Percentiles rank a stretch among this genome's conserved stretches.
These are phyloP conservation scores for Rhodomyrtus tomentosa DNA, from an alignment of 345 rosid species.

Conservation along the genomic window DNA sequence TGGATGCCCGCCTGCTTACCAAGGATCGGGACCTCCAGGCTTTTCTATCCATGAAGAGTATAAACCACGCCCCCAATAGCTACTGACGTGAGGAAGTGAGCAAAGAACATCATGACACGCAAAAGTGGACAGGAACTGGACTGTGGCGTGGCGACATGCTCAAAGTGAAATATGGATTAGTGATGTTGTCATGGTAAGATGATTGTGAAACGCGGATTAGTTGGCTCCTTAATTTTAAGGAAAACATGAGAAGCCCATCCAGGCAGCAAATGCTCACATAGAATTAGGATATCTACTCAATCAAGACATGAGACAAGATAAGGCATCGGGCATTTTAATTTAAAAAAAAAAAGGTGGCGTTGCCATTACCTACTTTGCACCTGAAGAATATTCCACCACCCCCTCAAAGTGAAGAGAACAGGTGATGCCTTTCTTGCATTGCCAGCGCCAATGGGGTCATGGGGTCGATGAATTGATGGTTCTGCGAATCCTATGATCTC, in stretches of 20 bases:
- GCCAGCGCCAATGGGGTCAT: neutral
- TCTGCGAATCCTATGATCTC: neutral
- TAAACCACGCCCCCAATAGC: no score
- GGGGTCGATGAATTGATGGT: neutral
- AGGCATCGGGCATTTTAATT: neutral
- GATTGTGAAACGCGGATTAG: neutral
- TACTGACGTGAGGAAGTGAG: no score
- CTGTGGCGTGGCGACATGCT: no score
- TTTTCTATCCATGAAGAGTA: no score
- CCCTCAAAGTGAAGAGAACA: neutral
- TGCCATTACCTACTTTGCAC: neutral
- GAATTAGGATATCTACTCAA: neutral
- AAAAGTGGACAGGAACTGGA: no score
- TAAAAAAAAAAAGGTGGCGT: neutral
- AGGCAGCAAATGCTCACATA: neutral
- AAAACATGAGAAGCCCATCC: neutral
- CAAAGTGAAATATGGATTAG: neutral
- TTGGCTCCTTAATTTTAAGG: neutral
- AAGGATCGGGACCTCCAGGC: no score
- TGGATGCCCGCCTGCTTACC: no score
- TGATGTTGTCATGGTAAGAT: neutral
- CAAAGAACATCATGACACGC: no score
- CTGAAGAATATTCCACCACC: neutral
- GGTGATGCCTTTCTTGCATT: neutral
- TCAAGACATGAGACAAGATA: neutral